phyloP scores from a whole-genome alignment of 495 filamentous ascomycete genomes.

The Aspergillus kassunensis region DNA sequence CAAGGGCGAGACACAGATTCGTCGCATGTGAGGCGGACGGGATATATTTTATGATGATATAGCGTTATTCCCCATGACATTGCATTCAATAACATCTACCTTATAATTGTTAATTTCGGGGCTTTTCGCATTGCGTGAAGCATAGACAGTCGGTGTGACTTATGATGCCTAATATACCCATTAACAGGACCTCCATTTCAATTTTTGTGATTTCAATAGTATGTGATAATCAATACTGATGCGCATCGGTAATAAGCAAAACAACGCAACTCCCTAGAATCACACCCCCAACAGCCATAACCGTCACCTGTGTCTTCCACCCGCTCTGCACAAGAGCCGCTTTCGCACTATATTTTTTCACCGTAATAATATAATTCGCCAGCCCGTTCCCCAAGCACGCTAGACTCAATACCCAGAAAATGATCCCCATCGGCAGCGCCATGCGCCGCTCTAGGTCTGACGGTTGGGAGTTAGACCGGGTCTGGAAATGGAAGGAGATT shows the following conservation, averaged over 20 bases:
- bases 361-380: constrained; percentile 81
- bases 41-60: constrained; percentile 9
- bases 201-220: no score
- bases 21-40: constrained; percentile 62
- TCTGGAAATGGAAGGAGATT: constrained; percentile 86
- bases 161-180: neutral
- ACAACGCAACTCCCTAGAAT: constrained; percentile 80
- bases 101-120: neutral
- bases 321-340: constrained; percentile 87
- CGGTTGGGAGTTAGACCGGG: no score
- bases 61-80: constrained; percentile 4
- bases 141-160: neutral
- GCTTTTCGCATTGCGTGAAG: neutral
- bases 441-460: constrained; percentile 66
- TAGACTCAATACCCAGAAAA: constrained; percentile 83
- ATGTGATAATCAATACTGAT: constrained; percentile 7
- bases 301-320: constrained; percentile 82
- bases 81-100: neutral
- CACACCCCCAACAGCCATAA: constrained; percentile 68
- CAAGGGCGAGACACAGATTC: constrained; percentile 77
- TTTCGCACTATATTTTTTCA: constrained; percentile 75
- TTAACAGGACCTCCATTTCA: no score
- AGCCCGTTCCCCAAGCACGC: constrained; percentile 71
- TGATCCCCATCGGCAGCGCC: constrained; percentile 75
- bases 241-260: constrained; percentile 54